Percentiles rank a stretch among this genome's conserved stretches.
phyloP scores from a whole-genome alignment of 805 yeast species.

The Vanderwaltozyma tropicalis region DNA sequence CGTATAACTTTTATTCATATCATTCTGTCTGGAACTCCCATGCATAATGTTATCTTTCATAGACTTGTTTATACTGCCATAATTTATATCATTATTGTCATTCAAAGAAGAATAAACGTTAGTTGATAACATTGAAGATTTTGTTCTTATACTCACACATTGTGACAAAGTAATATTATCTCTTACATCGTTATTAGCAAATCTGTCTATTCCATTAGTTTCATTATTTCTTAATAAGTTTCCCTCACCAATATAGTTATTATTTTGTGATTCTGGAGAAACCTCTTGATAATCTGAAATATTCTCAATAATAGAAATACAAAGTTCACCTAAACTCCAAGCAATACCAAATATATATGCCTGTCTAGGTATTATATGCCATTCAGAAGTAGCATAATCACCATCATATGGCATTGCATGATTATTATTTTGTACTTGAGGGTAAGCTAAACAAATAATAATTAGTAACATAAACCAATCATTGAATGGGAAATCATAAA shows the following conservation, averaged over 20 bases:
- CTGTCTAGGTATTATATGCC: constrained; percentile 35
- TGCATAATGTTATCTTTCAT: too few species aligned
- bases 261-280: background rate
- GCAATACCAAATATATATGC: constrained; percentile 31
- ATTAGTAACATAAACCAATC: constrained; percentile 31
- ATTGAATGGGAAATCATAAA: constrained; percentile 26
- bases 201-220: background rate
- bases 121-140: constrained; percentile 26
- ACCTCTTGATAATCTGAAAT: constrained; percentile 21
- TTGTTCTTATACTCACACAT: constrained; percentile 29
- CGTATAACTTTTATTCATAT: too few species aligned
- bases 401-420: background rate
- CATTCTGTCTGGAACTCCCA: background rate
- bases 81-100: constrained; percentile 6
- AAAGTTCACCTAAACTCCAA: constrained; percentile 29
- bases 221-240: background rate
- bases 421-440: constrained; percentile 27
- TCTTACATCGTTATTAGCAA: constrained; percentile 5
- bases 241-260: background rate
- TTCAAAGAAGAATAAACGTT: constrained; percentile 21
- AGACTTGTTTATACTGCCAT: background rate
- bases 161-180: constrained; percentile 28
- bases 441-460: constrained; percentile 31
- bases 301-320: constrained; percentile 19
- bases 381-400: constrained; percentile 13